Evolutionary conservation across 805 yeast species (phyloP).

Genomic region (Zygosaccharomyces bailii): DNA sequence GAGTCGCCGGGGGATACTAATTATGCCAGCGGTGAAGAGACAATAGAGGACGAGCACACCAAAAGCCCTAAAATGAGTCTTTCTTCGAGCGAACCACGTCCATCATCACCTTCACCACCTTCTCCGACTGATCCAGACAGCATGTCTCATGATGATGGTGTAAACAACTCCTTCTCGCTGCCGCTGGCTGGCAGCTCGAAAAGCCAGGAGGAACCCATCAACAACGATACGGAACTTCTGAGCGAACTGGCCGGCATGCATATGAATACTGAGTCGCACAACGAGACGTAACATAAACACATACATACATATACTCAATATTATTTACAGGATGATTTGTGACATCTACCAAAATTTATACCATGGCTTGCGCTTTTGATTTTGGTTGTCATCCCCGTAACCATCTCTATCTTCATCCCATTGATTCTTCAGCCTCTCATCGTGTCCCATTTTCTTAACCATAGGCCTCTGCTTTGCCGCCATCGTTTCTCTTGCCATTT

Average conservation of each 20-base stretch:
- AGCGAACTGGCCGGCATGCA: neutral
- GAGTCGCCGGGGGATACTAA: conserved; percentile 5
- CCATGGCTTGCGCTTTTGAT: conserved; percentile 22
- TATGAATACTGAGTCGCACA: neutral
- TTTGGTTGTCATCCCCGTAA: conserved; percentile 13
- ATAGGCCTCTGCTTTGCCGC: conserved; percentile 39
- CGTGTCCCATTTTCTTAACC: conserved; percentile 29
- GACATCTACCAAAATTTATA: conserved; percentile 33
- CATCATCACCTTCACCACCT: neutral
- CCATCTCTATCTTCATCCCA: conserved; percentile 23
- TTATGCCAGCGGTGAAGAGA: conserved; percentile 11
- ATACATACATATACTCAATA: neutral
- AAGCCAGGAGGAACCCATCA: conserved; percentile 10
- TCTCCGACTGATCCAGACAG: neutral
- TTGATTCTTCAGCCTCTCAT: conserved; percentile 21
- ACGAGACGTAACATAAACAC: neutral
- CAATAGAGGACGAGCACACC: conserved; percentile 13
- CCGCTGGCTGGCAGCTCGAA: conserved; percentile 38
- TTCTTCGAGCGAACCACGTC: neutral
- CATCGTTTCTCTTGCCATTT: conserved; percentile 56
- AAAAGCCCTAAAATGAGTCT: conserved; percentile 2
- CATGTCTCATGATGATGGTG: neutral
- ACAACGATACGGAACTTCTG: neutral
- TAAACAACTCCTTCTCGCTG: conserved; percentile 51
- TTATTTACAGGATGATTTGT: conserved; percentile 1